Conservation (phyloP, 2,329 filamentous ascomycete species). For the Chrysosphaeria jannelii region DNA sequence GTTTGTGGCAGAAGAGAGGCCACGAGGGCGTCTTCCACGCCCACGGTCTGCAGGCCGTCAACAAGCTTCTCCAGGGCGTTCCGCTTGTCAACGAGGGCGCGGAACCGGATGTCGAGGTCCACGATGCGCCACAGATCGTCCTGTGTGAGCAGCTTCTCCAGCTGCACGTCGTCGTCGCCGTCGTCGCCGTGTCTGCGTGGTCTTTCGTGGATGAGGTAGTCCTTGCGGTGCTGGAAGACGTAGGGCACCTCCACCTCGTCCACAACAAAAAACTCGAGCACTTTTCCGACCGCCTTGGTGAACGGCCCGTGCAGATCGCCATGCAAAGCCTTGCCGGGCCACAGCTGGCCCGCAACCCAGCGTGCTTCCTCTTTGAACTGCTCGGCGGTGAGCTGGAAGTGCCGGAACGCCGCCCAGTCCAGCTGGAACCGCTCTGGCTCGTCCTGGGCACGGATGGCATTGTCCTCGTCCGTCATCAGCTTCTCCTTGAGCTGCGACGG, state of each 20-base stretch:
- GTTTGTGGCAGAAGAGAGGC: conserved; percentile 58
- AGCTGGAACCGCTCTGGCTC: conserved; percentile 87
- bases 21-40: conserved; percentile 36
- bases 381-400: conserved; percentile 50
- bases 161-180: conserved; percentile 39
- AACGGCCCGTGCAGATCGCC: conserved; percentile 53
- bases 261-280: conserved; percentile 80
- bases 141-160: conserved; percentile 70
- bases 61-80: conserved; percentile 57
- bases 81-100: conserved; percentile 73
- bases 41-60: conserved; percentile 34
- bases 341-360: conserved; percentile 78
- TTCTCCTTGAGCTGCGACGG: conserved; percentile 83
- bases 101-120: conserved; percentile 83
- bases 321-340: conserved; percentile 55
- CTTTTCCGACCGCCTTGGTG: conserved; percentile 63
- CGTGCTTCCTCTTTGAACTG: conserved; percentile 69
- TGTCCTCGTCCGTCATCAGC: conserved; percentile 83
- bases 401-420: conserved; percentile 64
- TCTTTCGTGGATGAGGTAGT: conserved; percentile 78
- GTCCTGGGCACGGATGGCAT: conserved; percentile 62
- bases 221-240: conserved; percentile 92
- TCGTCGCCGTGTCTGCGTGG: conserved; percentile 35
- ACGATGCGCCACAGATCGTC: conserved; percentile 87
- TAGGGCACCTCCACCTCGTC: conserved; percentile 92